phyloP scores from a whole-genome alignment of 176 grass and related monocot species.

The Melocanna baccifera region DNA sequence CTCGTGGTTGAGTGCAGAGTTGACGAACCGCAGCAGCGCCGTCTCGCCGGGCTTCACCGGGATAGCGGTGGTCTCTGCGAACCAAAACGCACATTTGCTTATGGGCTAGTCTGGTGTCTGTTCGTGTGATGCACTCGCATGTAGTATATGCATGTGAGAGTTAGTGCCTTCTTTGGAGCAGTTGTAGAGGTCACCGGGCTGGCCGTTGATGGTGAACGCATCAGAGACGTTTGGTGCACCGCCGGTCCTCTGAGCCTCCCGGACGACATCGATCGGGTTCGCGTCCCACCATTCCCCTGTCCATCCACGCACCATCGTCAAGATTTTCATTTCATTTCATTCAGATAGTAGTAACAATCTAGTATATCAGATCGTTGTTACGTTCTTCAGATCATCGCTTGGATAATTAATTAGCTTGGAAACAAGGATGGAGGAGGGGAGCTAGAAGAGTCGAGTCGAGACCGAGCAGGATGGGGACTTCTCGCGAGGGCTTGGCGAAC shows the following conservation, averaged over 20 bases:
- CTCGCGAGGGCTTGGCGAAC: constrained; percentile 52
- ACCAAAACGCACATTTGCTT: too few relatives aligned
- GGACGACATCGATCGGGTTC: constrained; percentile 64
- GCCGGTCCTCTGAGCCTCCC: constrained; percentile 62
- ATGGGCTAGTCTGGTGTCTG: not conserved
- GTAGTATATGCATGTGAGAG: not conserved
- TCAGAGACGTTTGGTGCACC: constrained; percentile 82
- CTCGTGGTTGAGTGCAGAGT: constrained; percentile 70
- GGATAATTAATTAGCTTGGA: not conserved
- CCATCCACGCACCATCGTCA: not conserved
- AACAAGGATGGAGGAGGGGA: not conserved
- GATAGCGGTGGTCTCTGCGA: constrained; percentile 63
- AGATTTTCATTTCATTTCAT: not conserved
- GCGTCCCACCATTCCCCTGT: constrained; percentile 87
- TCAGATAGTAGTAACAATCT: not conserved
- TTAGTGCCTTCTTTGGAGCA: constrained; percentile 77
- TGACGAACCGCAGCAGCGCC: constrained; percentile 72
- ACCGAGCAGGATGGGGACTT: constrained; percentile 65
- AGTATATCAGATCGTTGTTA: not conserved
- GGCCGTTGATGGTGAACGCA: constrained; percentile 78
- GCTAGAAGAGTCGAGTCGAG: not conserved
- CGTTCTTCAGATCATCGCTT: not conserved
- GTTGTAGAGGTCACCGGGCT: constrained; percentile 63
- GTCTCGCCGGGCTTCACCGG: constrained; percentile 65
- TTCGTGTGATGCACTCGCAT: not conserved